Conservation (phyloP, 495 filamentous ascomycete species). For the Hyphodiscus hymeniophilus region DNA sequence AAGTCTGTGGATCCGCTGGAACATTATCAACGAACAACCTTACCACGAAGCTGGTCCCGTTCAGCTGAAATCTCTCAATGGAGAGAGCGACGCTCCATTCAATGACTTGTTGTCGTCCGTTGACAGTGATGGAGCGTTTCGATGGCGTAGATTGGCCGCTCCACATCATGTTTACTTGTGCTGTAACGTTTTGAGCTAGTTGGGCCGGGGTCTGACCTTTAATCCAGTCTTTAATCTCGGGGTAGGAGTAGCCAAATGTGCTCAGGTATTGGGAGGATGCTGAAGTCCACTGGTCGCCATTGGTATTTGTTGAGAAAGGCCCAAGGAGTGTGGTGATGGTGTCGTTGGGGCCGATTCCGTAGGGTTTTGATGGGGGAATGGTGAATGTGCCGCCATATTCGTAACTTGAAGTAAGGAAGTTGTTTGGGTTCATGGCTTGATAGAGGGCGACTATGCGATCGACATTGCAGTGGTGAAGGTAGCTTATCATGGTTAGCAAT, state of each 20-base stretch:
- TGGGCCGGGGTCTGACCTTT: conserved; percentile 3
- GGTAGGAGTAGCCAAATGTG: conserved; percentile 27
- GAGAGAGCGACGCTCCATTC: conserved; percentile 57
- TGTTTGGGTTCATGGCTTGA: conserved; percentile 29
- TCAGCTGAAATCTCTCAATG: conserved; percentile 47
- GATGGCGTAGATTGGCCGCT: conserved; percentile 20
- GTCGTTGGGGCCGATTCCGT: conserved; percentile 12
- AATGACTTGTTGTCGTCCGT: conserved; percentile 11
- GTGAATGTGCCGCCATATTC: conserved; percentile 45
- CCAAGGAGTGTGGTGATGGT: conserved; percentile 17
- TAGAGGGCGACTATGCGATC: conserved; percentile 35
- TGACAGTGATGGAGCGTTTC: background rate
- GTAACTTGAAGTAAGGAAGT: conserved; percentile 24
- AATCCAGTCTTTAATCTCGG: conserved; percentile 22
- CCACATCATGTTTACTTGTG: conserved; percentile 47
- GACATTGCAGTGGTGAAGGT: conserved; percentile 28
- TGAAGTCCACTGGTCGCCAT: conserved; percentile 15
- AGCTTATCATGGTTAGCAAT: conserved; percentile 12
- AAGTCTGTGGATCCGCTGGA: conserved; percentile 18
- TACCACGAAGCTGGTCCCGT: conserved; percentile 42
- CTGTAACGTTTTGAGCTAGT: conserved; percentile 22
- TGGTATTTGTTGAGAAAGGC: conserved; percentile 22
- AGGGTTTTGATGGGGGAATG: background rate
- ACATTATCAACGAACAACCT: conserved; percentile 51
- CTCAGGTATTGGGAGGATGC: conserved; percentile 12